A percentile compares a stretch with the other conserved stretches of the same genome.
These are phyloP conservation scores for Tilletia indica DNA, from an alignment of 1,284 basidiomycete genomes.

Conservation along the genomic window DNA sequence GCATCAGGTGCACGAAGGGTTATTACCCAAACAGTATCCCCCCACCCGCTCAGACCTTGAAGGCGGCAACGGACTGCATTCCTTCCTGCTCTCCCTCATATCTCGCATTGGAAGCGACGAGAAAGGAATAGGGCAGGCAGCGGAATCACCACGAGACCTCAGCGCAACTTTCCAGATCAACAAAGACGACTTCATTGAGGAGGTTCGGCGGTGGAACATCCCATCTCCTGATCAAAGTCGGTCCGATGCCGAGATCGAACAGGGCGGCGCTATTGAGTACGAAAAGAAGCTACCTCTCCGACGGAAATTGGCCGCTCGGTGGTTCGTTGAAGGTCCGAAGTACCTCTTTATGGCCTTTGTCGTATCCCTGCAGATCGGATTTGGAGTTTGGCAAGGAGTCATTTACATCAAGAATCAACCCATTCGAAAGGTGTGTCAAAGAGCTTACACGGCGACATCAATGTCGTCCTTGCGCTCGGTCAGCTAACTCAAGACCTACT, in stretches of 20 bases:
- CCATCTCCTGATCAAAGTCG: slow-evolving; percentile 20
- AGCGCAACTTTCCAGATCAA: background rate
- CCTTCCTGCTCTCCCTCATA: slow-evolving; percentile 19
- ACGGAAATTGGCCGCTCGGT: slow-evolving; percentile 14
- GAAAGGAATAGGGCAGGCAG: background rate
- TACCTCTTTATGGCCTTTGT: slow-evolving; percentile 20
- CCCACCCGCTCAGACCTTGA: background rate
- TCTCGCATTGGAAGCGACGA: background rate
- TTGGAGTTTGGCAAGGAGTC: slow-evolving; percentile 24
- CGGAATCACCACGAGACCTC: background rate
- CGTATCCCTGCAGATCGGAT: slow-evolving; percentile 1
- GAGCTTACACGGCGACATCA: too few relatives aligned
- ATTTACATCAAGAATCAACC: slow-evolving; percentile 6
- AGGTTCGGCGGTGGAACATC: slow-evolving; percentile 16
- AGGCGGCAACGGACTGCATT: slow-evolving; percentile 19
- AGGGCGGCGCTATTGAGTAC: slow-evolving; percentile 8
- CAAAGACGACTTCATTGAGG: slow-evolving; percentile 9
- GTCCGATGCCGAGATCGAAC: background rate
- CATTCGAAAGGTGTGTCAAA: background rate
- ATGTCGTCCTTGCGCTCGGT: too few relatives aligned
- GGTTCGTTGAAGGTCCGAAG: slow-evolving; percentile 21
- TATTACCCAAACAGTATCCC: slow-evolving; percentile 12
- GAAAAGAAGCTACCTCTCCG: background rate
- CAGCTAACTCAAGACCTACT: too few relatives aligned
- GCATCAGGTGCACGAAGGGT: slow-evolving; percentile 8